A percentile compares a stretch with the other conserved stretches of the same genome.
Conservation (phyloP, 2,329 filamentous ascomycete species). For the Cercospora sp. region DNA sequence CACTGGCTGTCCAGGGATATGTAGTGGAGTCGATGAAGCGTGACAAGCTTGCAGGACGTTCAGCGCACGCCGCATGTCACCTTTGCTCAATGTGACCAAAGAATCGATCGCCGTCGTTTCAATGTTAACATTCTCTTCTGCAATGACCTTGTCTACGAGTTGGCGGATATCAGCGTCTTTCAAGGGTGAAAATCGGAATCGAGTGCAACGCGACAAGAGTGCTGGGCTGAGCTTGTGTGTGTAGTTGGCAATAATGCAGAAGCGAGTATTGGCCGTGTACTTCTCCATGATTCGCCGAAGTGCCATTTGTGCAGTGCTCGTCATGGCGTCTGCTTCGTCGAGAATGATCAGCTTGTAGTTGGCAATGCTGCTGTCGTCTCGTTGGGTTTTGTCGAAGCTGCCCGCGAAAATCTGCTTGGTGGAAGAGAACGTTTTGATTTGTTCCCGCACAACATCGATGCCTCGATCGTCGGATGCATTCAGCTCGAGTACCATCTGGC, state of each 20-base stretch:
- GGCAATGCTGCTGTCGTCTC: constrained; percentile 54
- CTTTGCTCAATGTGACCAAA: constrained; percentile 83
- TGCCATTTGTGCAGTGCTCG: constrained; percentile 97
- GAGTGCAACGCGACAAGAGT: constrained; percentile 85
- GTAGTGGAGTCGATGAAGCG: constrained; percentile 72
- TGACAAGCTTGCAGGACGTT: constrained; percentile 97
- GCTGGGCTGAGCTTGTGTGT: constrained; percentile 96
- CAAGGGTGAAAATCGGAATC: constrained; percentile 91
- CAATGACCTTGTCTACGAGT: constrained; percentile 85
- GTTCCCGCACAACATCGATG: constrained; percentile 95
- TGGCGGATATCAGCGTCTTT: constrained; percentile 83
- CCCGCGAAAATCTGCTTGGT: constrained; percentile 91
- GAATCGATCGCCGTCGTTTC: constrained; percentile 76
- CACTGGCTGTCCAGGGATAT: constrained; percentile 49
- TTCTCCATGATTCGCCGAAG: constrained; percentile 97
- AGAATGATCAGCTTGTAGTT: constrained; percentile 94
- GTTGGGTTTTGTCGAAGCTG: constrained; percentile 40
- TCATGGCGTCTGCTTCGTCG: constrained; percentile 99
- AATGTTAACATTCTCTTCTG: constrained; percentile 83
- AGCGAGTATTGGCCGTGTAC: constrained; percentile 95
- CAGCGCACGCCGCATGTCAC: constrained; percentile 91
- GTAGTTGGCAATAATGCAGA: constrained; percentile 99
- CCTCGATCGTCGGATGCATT: constrained; percentile 97
- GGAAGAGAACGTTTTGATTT: constrained; percentile 98
- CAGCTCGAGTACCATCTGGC: constrained; percentile 97